phyloP scores from a whole-genome alignment of 1,284 basidiomycete species.

The Farysia itapuensis region DNA sequence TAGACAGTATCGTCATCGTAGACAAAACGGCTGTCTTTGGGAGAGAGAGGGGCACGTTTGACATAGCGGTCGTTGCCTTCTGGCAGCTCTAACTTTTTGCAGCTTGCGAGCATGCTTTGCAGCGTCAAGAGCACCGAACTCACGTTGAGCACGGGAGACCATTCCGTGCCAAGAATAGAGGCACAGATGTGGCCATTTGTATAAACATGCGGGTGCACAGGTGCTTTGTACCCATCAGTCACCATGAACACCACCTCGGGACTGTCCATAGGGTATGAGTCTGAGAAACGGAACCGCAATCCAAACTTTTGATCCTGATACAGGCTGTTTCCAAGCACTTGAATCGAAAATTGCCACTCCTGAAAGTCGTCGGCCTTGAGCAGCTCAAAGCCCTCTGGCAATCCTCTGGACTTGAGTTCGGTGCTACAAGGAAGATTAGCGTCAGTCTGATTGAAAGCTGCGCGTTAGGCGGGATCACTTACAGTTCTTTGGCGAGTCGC shows the following conservation, averaged over 20 bases:
- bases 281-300: constrained; percentile 53
- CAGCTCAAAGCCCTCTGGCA: constrained; percentile 35
- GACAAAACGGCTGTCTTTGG: constrained; percentile 47
- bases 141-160: constrained; percentile 56
- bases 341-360: constrained; percentile 44
- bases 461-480: neutral
- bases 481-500: constrained; percentile 41
- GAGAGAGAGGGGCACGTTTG: constrained; percentile 44
- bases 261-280: constrained; percentile 54
- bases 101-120: constrained; percentile 58
- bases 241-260: constrained; percentile 56
- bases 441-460: neutral
- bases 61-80: constrained; percentile 55
- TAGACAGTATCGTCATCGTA: constrained; percentile 42
- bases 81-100: constrained; percentile 50
- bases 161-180: constrained; percentile 51
- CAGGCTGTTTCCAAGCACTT: constrained; percentile 43
- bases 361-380: constrained; percentile 45
- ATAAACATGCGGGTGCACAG: constrained; percentile 47
- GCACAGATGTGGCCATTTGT: constrained; percentile 57
- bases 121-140: constrained; percentile 51
- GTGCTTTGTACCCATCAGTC: constrained; percentile 47
- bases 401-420: constrained; percentile 35
- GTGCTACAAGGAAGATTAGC: constrained; percentile 5
- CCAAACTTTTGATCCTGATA: constrained; percentile 48